Base-by-base conservation (phyloP, 2,329 filamentous ascomycete species). In the Fusarium circinatum region DNA sequence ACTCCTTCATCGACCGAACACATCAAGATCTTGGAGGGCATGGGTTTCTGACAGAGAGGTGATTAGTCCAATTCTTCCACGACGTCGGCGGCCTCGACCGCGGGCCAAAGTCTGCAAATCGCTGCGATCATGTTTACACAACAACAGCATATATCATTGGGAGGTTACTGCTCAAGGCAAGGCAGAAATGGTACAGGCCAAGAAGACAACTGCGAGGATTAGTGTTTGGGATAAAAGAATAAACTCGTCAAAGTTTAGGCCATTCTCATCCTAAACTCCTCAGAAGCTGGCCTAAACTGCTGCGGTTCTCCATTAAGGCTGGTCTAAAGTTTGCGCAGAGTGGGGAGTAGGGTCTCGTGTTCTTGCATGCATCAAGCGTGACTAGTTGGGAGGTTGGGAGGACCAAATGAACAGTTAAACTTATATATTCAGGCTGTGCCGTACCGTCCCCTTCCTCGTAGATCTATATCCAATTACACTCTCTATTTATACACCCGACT, bases 401-500 rank as follows among this genome's bases (percentile, higher is more conserved):
- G 18, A 13, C 14, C 24, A 30, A 6, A 47, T 24, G 11, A 34
- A 64, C 17, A 10, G 14, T 44, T 14, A 7, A 44, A 39, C 10
- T 65, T 58, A 18, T 65, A 62, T 44, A 44, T 63, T 41, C 28
- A 48, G 41, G 44, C 4, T 48, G 26, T 24, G 17, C 51, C 24
- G 12, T 42, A 44, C 14, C 39, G 22, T 22, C 18, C 15, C 20
- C 7, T 8, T 28, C 7, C 8, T 18, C 51, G 36, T 39, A 65
- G 30, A 22, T 54, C 51, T 65, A 70, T 70, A 54, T 54, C 51
- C n/a, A 24, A 54, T 70, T 22, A 38, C 65, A 65, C 26, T 65
- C 61, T 67, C 36, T 65, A 59, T 70, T 52, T 59, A 26, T 69
- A 70, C 67, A 70, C 59, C 58, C 17, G 14, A 41, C 32, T 45